Evolutionary conservation across 495 filamentous ascomycete species (phyloP), one percentile per base, ranked within the genome.

Genomic region (Hypoxylon fragiforme): DNA sequence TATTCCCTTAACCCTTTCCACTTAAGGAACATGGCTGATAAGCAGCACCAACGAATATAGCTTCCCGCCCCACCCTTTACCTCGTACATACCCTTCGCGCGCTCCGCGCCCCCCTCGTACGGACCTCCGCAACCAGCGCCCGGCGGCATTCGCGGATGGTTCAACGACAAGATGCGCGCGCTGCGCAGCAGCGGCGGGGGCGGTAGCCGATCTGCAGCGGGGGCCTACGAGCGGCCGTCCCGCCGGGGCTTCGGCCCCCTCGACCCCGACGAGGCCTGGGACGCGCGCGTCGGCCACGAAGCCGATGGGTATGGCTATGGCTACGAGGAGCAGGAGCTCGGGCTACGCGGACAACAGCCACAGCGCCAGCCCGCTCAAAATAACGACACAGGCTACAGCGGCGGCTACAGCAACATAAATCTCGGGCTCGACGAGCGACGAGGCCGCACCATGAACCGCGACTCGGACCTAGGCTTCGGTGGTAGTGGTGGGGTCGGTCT

Each of bases 201-300:
- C 21, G 37, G 45, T 2, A 79, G 73, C 55, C 66, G 83, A 21
- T 79, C 74, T 12, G 79, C 82, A 7, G 65, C 75, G 0, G 84
- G 84, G 44, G 84, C 84, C 18, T 88, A 88, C 73, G 86, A 88
- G 62, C 62, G 71, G 22, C 66, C 68, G 5, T 63, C 71, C 7
- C 65, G 42, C 16, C 65, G 77, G 31, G 73, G 74, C 31, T 77
- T 75, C 67, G 74, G 75, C 28, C 62, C 76, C 14, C 71, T 87
- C 20, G 86, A 90, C 62, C 85, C 84, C 0, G 86, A 90, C 66
- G 85, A 86, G 50, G 85, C 86, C 18, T 90, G 86, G 86, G 85
- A 88, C 72, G 57, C 85, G 40, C 64, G 83, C 26, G 85, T 90
- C 3, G 84, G 82, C 28, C 71, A 77, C 43, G 85, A 85, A 62